These are phyloP conservation scores for Bidens hawaiensis DNA, from an alignment of 140 eudicot genomes.

Conservation along the genomic window DNA sequence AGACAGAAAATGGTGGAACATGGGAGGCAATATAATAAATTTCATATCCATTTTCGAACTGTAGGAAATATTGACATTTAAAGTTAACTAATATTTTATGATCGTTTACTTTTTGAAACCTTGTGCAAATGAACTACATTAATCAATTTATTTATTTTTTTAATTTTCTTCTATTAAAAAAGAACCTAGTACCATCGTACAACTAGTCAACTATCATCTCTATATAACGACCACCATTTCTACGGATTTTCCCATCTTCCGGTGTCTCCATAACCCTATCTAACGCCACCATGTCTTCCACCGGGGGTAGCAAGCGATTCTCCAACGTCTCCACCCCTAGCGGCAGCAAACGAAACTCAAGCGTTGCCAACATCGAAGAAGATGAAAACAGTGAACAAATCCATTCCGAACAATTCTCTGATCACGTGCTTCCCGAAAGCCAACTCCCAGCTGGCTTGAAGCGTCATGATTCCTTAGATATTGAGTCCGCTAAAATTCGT, in stretches of 20 bases:
- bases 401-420: not conserved
- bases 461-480: conserved; percentile 42
- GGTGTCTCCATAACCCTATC: not conserved
- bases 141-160: too few species aligned
- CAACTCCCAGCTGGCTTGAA: conserved; percentile 6
- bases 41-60: too few species aligned
- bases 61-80: too few species aligned
- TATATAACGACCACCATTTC: not conserved
- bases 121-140: too few species aligned
- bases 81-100: not conserved
- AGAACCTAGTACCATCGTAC: not conserved
- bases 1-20: too few species aligned
- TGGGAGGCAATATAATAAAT: too few species aligned
- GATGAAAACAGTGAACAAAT: not conserved
- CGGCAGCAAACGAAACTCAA: conserved; percentile 8
- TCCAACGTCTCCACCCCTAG: conserved; percentile 4
- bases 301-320: not conserved
- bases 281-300: not conserved
- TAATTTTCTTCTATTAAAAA: not conserved
- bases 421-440: not conserved
- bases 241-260: not conserved
- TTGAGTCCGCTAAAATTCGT: conserved; percentile 35
- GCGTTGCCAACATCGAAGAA: conserved; percentile 7
- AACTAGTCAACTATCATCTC: too few species aligned
- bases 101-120: not conserved